Evolutionary conservation across 257 asterid species (phyloP).

Genomic region (Lantana camara): DNA sequence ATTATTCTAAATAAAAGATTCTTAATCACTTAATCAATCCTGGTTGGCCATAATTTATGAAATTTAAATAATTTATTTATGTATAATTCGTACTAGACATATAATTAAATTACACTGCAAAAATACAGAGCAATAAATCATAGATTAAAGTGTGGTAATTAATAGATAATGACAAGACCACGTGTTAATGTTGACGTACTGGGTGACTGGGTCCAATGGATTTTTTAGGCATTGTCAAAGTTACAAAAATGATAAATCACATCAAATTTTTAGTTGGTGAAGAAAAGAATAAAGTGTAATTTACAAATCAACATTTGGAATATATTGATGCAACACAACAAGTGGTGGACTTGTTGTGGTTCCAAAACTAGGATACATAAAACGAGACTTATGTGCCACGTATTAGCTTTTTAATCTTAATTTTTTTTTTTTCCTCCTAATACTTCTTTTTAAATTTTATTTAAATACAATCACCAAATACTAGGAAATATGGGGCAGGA

Average conservation of each 20-base stretch:
- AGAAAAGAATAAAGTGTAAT: slow-evolving; percentile 38
- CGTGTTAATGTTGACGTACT: background rate
- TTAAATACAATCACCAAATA: no score
- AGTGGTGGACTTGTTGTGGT: background rate
- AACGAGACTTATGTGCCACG: background rate
- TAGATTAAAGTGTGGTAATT: background rate
- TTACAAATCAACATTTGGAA: background rate
- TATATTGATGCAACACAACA: background rate
- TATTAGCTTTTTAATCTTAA: background rate
- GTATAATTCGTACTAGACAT: no score
- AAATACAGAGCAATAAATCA: background rate
- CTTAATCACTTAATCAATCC: no score
- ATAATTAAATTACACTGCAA: no score
- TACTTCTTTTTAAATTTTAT: no score
- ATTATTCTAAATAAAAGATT: no score
- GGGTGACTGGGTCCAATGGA: background rate
- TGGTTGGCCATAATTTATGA: no score
- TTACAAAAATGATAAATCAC: background rate
- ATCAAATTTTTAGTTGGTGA: slow-evolving; percentile 6
- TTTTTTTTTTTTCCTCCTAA: background rate
- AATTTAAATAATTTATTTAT: no score
- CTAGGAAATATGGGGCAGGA: no score
- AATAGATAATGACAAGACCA: background rate
- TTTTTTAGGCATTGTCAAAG: no score
- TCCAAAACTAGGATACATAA: background rate